Conservation (phyloP, 495 filamentous ascomycete genomes). For the Talaromyces wortmannii region DNA sequence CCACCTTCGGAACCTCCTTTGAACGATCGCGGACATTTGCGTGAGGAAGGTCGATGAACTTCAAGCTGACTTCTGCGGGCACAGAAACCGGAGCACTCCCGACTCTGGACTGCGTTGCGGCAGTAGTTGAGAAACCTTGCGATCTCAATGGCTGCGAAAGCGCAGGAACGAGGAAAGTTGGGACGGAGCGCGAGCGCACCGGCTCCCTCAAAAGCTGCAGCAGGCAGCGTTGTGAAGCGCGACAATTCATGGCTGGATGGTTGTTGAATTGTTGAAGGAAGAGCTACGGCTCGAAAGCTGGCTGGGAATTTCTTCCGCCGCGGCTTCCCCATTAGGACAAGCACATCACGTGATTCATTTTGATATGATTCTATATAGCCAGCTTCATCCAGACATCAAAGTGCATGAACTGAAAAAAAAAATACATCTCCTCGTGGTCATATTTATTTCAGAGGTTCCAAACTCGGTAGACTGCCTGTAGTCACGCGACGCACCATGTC, state of each 20-base stretch:
- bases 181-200: constrained; percentile 36
- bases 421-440: no score
- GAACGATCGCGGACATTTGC: constrained; percentile 39
- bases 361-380: not conserved
- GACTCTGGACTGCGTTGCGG: constrained; percentile 66
- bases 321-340: not conserved
- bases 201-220: constrained; percentile 32
- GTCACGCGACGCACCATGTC: not conserved
- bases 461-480: not conserved
- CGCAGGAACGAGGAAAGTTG: constrained; percentile 69
- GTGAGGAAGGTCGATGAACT: constrained; percentile 51
- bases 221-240: constrained; percentile 22
- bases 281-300: not conserved
- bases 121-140: constrained; percentile 66
- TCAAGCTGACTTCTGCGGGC: constrained; percentile 74
- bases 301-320: not conserved
- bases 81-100: constrained; percentile 75
- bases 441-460: no score
- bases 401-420: no score
- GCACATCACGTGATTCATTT: constrained; percentile 1
- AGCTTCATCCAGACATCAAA: not conserved
- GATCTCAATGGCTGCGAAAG: constrained; percentile 45
- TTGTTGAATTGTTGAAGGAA: not conserved
- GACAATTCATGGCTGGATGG: constrained; percentile 1
- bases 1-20: constrained; percentile 48